These are phyloP conservation scores for Pythium graminicola DNA, from an alignment of 352 stramenopile genomes.

Conservation along the genomic window DNA sequence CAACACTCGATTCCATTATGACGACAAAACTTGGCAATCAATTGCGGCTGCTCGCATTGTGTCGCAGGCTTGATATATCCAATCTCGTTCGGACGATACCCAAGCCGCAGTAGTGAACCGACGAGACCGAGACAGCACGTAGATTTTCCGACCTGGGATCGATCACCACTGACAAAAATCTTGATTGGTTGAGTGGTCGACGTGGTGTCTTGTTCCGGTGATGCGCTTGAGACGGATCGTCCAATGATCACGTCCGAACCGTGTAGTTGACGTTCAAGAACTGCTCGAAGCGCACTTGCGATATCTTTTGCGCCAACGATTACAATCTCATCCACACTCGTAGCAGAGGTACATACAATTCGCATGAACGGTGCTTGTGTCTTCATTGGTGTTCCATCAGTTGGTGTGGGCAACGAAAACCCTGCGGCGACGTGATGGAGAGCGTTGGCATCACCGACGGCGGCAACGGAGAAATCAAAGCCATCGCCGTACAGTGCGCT, in stretches of 20 bases:
- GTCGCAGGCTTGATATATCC: constrained; percentile 98
- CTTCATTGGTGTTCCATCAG: background rate
- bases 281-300: constrained; percentile 2
- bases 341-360: constrained; percentile 19
- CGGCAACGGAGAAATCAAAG: constrained; percentile 31
- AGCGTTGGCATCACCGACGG: constrained; percentile 7
- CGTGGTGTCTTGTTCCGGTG: background rate
- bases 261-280: constrained; percentile 17
- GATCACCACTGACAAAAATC: constrained; percentile 71
- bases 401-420: background rate
- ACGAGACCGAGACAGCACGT: constrained; percentile 94
- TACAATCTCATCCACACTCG: constrained; percentile 9
- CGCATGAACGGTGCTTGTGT: constrained; percentile 18
- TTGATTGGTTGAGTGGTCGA: constrained; percentile 23
- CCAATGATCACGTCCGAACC: constrained; percentile 13
- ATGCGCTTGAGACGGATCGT: background rate
- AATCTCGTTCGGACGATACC: constrained; percentile 66
- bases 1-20: constrained; percentile 79
- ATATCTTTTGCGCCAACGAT: constrained; percentile 9
- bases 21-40: constrained; percentile 92
- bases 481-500: constrained; percentile 46
- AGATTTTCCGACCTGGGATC: constrained; percentile 94
- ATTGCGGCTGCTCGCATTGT: constrained; percentile 93
- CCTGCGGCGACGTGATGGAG: constrained; percentile 19
- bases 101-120: constrained; percentile 74